A percentile compares a stretch with the other conserved stretches of the same genome.
These are phyloP conservation scores for Solanum bulbocastanum DNA, from an alignment of 257 asterid species.

Conservation along the genomic window DNA sequence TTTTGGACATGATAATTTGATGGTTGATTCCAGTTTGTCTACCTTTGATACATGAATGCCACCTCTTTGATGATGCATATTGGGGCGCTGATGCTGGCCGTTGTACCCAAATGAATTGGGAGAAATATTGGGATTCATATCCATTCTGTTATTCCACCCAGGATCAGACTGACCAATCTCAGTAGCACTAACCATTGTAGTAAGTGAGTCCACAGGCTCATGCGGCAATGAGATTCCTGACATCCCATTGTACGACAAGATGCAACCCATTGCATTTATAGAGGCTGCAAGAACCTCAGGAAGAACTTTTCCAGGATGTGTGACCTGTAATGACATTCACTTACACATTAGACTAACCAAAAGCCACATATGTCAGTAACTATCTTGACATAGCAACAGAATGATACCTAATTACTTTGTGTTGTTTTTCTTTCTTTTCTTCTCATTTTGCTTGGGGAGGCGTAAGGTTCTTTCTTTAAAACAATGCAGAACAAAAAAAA, in stretches of 20 bases:
- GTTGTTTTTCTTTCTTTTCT: not conserved
- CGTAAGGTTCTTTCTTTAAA: not conserved
- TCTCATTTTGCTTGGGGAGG: not conserved
- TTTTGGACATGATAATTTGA: not conserved
- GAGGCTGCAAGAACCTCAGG: conserved; percentile 64
- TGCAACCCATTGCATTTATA: conserved; percentile 39
- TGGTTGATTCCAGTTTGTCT: not conserved
- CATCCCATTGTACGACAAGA: conserved; percentile 67
- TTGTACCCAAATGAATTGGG: conserved; percentile 18
- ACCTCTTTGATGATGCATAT: conserved; percentile 6
- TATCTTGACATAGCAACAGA: not conserved
- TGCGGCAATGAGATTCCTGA: conserved; percentile 29
- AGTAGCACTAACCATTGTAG: conserved; percentile 36
- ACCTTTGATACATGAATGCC: not conserved
- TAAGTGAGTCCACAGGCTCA: conserved; percentile 24
- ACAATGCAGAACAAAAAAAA: not conserved
- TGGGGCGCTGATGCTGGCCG: not conserved
- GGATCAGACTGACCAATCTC: conserved; percentile 15
- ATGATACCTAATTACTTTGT: not conserved
- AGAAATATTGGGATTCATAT: conserved; percentile 14
- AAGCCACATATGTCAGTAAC: not conserved
- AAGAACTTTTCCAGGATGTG: conserved; percentile 43
- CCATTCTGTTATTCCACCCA: not conserved
- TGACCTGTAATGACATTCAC: conserved; percentile 31
- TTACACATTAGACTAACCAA: not conserved